Evolutionary conservation across 805 yeast genomes (phyloP).

Genomic region (Candida takata): DNA sequence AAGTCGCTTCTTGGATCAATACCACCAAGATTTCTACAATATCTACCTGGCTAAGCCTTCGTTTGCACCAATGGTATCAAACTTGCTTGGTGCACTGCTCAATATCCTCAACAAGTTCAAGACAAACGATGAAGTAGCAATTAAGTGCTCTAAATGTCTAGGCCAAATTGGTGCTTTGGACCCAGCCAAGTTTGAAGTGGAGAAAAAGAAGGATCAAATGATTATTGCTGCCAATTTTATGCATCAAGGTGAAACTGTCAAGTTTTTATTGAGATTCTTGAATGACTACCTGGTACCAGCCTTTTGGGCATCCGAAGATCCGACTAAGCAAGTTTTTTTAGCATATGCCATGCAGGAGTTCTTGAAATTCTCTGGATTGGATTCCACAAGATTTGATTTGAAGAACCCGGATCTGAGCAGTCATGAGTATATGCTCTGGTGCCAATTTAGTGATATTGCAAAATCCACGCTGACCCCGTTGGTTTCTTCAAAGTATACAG

Average conservation of each 20-base stretch:
- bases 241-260: constrained; percentile 52
- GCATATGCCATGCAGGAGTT: constrained; percentile 89
- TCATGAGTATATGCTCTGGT: constrained; percentile 44
- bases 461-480: constrained; percentile 72
- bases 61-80: constrained; percentile 31
- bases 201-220: constrained; percentile 33
- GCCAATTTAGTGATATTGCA: constrained; percentile 54
- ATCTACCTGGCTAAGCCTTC: constrained; percentile 32
- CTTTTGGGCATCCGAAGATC: constrained; percentile 87
- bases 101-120: constrained; percentile 53
- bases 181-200: constrained; percentile 44
- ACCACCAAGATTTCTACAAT: constrained; percentile 43
- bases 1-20: constrained; percentile 41
- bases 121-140: constrained; percentile 42
- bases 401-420: constrained; percentile 18
- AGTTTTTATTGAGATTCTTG: constrained; percentile 57
- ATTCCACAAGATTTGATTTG: constrained; percentile 27
- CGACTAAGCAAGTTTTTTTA: constrained; percentile 71
- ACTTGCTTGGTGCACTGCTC: constrained; percentile 44
- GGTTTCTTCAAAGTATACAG: constrained; percentile 59
- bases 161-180: constrained; percentile 77
- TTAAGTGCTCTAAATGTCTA: constrained; percentile 59
- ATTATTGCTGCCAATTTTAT: constrained; percentile 57
- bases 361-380: constrained; percentile 53
- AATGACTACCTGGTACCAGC: constrained; percentile 70